These are phyloP conservation scores for Flueggea neowawraea DNA, from an alignment of 441 rosid species.

Conservation along the genomic window DNA sequence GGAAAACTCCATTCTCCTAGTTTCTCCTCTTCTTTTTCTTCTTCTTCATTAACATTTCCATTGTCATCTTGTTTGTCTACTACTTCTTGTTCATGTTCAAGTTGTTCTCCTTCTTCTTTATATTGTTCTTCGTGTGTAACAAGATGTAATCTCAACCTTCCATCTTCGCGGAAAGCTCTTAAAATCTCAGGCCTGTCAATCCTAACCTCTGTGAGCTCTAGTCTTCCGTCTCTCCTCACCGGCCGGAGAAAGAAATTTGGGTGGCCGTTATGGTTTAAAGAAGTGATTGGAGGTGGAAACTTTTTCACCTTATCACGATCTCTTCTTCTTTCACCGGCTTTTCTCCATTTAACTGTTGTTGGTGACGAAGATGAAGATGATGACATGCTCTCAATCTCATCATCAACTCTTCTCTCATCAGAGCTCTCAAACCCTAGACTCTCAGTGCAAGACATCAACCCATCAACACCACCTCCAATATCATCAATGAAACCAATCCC, in stretches of 20 bases:
- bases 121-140: constrained; percentile 26
- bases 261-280: constrained; percentile 54
- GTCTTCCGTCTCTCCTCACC: constrained; percentile 65
- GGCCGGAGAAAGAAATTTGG: constrained; percentile 57
- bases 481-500: constrained; percentile 45
- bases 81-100: constrained; percentile 15
- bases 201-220: constrained; percentile 61
- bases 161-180: constrained; percentile 48
- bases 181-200: constrained; percentile 57
- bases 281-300: constrained; percentile 66
- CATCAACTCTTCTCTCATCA: constrained; percentile 45
- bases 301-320: constrained; percentile 16
- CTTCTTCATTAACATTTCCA: constrained; percentile 1
- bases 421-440: constrained; percentile 86
- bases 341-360: constrained; percentile 15
- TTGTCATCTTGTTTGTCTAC: constrained; percentile 6
- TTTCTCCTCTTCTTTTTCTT: constrained; percentile 1
- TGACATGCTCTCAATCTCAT: constrained; percentile 14
- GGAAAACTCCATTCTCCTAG: constrained; percentile 3
- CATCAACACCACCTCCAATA: constrained; percentile 47
- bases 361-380: constrained; percentile 2
- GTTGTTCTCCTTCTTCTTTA: constrained; percentile 3
- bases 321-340: constrained; percentile 11
- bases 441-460: constrained; percentile 78
- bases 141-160: constrained; percentile 66